These are phyloP conservation scores for Oidium heveae DNA, from an alignment of 2,329 filamentous ascomycete genomes.

Conservation along the genomic window DNA sequence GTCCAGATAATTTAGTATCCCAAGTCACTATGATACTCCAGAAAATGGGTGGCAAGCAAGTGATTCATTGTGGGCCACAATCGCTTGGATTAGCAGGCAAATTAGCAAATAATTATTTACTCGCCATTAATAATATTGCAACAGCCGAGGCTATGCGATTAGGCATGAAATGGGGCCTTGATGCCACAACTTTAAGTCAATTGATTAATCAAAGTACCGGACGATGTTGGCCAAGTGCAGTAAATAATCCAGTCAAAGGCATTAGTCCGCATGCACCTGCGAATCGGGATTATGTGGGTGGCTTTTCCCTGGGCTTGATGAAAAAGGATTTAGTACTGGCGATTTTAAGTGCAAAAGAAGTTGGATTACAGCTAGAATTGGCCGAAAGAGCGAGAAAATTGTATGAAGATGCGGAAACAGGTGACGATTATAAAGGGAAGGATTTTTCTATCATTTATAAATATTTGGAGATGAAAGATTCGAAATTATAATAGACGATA, in stretches of 20 bases:
- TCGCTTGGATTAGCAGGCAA: conserved; percentile 77
- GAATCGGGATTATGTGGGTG: conserved; percentile 47
- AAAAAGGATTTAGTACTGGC: conserved; percentile 55
- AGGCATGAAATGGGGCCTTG: conserved; percentile 26
- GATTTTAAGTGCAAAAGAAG: conserved; percentile 43
- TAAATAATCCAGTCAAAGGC: conserved; percentile 84
- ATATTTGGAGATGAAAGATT: conserved; percentile 24
- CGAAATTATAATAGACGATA: too few relatives aligned
- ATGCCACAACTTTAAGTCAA: conserved; percentile 40
- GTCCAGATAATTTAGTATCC: conserved; percentile 31
- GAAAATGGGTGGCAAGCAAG: conserved; percentile 54
- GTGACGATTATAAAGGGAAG: conserved; percentile 36
- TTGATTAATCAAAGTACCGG: conserved; percentile 89
- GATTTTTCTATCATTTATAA: conserved; percentile 69
- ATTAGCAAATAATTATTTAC: conserved; percentile 87
- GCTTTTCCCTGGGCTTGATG: conserved; percentile 58
- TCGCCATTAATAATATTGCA: conserved; percentile 70
- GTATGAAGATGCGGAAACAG: conserved; percentile 38
- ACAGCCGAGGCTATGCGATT: conserved; percentile 33
- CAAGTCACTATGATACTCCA: conserved; percentile 43
- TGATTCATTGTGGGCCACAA: conserved; percentile 65
- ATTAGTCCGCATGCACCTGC: conserved; percentile 57
- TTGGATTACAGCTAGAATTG: conserved; percentile 37
- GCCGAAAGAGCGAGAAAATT: conserved; percentile 36
- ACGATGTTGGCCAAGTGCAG: conserved; percentile 83